Base-by-base conservation (phyloP, 306 rosid genomes). In the Sindora glabra region DNA sequence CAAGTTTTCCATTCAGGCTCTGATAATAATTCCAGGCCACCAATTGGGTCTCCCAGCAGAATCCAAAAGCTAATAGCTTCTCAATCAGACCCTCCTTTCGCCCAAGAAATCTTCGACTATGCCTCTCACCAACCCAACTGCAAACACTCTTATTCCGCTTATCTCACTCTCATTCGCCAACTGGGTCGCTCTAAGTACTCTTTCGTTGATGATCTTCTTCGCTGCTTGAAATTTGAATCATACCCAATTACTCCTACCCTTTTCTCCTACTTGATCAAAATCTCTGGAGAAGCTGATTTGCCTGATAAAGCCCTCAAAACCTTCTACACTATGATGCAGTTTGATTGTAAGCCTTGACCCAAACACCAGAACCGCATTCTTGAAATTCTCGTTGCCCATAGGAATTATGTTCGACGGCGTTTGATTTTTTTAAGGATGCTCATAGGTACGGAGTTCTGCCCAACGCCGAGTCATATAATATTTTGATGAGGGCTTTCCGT, bases 61-160 rank as follows among this genome's bases (percentile, higher is more conserved):
- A 83, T 91, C 68, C 96, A 87, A 25, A 87, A 83, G 45, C 86
- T 91, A 48, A 81, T 87, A 50, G 91, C 87, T 14, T 69, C 91
- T 25, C 96, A 91, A 65, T 49, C 84, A 0, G 89, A 91, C 71
- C 96, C 95, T 64, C 86, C 83, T 48, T 81, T 91, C 26, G 95
- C 96, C 49, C 83, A 87, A 65, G 87, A 85, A 58, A 88, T 88
- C 61, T 83, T 83, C 59, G 92, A 85, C 32, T 74, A 59, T 16
- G 79, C 96, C 36, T 73, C 86, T 52, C 72, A 63, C 47, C 84
- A 81, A 59, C 83, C 87, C 68, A 69, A 81, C 23, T 91, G 87
- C 53, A 71, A 80, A 13, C 95, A 86, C 69, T 75, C 85, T 8
- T 80, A 78, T 33, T 79, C 96, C 44, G 73, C 88, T 10, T 75